phyloP scores from a whole-genome alignment of 73 alveolate species.

The Diophrys sp. region DNA sequence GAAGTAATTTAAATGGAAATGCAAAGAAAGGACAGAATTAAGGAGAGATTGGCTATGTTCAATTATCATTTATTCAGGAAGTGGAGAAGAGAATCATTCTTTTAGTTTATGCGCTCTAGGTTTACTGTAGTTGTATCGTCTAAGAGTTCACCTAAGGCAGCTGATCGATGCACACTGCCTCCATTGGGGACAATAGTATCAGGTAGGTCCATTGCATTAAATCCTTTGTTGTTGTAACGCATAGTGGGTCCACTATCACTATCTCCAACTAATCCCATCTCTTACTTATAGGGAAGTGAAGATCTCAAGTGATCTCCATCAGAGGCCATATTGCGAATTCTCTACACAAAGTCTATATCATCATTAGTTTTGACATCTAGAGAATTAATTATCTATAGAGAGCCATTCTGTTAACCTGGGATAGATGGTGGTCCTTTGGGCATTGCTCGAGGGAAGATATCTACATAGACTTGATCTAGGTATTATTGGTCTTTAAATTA shows the following conservation, averaged over 20 bases:
- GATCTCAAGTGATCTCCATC: neutral
- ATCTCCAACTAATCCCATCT: neutral
- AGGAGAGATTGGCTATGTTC: conserved; percentile 16
- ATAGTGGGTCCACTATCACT: too few relatives aligned
- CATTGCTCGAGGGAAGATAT: neutral
- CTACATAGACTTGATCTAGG: neutral
- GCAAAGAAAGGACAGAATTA: conserved; percentile 8
- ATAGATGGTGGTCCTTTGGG: neutral
- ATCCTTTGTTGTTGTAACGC: neutral
- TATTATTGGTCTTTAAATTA: neutral
- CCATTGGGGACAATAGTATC: neutral
- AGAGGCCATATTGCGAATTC: neutral
- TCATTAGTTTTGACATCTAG: neutral
- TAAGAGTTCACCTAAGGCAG: neutral
- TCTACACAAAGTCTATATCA: neutral
- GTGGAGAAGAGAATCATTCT: neutral
- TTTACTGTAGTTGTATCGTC: neutral
- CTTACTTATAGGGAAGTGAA: neutral
- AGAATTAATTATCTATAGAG: neutral
- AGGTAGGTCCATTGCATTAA: neutral
- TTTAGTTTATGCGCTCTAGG: neutral
- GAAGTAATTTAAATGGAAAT: conserved; percentile 4
- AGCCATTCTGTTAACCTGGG: neutral
- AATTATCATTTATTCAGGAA: neutral
- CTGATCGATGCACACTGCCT: neutral